These are phyloP conservation scores for Diaporthe humulicola DNA, from an alignment of 2,329 filamentous ascomycete species.

Conservation along the genomic window DNA sequence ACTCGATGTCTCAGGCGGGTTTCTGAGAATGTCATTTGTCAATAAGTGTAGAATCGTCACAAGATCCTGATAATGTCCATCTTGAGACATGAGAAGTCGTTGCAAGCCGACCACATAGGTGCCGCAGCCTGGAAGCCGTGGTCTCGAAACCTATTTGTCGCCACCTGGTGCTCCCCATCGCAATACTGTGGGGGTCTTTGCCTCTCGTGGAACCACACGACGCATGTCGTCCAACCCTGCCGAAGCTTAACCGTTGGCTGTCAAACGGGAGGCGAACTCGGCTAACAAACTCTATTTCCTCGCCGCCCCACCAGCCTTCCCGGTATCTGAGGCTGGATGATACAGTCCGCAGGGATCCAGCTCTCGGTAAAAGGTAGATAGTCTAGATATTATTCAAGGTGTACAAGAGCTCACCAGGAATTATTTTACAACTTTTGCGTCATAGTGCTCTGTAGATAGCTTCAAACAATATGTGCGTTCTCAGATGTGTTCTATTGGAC, in stretches of 20 bases:
- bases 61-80: not conserved
- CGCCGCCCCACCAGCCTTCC: constrained; percentile 5
- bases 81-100: not conserved
- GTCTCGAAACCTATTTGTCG: not conserved
- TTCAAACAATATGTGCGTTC: not conserved
- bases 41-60: not conserved
- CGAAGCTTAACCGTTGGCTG: constrained; percentile 28
- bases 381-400: not conserved
- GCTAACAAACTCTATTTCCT: constrained; percentile 27
- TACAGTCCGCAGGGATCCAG: constrained; percentile 1
- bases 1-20: constrained; percentile 1
- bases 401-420: not conserved
- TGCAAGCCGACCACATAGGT: not conserved
- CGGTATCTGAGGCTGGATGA: not conserved
- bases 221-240: constrained; percentile 26
- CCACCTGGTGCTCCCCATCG: constrained; percentile 5
- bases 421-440: not conserved
- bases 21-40: constrained; percentile 15
- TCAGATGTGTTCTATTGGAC: not conserved
- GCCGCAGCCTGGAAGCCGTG: not conserved
- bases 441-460: not conserved
- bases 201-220: not conserved
- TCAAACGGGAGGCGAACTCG: constrained; percentile 25
- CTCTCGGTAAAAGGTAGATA: not conserved
- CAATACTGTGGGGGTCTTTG: not conserved